Evolutionary conservation across 768 basidiomycete species (phyloP).

Genomic region (Pleurotus sapidus): DNA sequence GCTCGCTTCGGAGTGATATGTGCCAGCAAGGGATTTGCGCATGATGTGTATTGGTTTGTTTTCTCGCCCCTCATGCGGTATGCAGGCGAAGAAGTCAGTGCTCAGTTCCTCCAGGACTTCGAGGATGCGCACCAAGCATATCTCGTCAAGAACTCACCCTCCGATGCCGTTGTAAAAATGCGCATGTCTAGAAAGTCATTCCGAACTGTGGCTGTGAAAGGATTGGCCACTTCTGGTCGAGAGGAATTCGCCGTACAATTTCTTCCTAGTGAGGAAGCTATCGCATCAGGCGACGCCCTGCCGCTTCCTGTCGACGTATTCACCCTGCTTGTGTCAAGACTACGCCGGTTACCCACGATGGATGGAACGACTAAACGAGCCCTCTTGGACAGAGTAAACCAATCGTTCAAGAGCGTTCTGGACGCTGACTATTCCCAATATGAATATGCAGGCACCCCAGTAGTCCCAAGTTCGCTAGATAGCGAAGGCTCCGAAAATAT

Average conservation of each 20-base stretch:
- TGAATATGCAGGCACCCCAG: not conserved
- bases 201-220: conserved; percentile 37
- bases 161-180: not conserved
- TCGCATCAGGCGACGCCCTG: not conserved
- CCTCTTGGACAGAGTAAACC: conserved; percentile 5
- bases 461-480: conserved; percentile 10
- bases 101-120: conserved; percentile 37
- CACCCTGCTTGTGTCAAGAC: not conserved
- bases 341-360: not conserved
- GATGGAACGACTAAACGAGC: not conserved
- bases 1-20: conserved; percentile 29
- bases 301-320: not conserved
- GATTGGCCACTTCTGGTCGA: conserved; percentile 34
- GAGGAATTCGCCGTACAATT: conserved; percentile 41
- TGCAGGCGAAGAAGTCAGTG: conserved; percentile 28
- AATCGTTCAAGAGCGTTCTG: conserved; percentile 2
- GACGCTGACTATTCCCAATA: conserved; percentile 10
- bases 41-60: conserved; percentile 16
- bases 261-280: conserved; percentile 15
- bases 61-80: conserved; percentile 43
- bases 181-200: conserved; percentile 18
- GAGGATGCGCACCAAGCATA: conserved; percentile 20
- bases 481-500: conserved; percentile 16
- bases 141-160: conserved; percentile 12
- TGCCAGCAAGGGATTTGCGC: conserved; percentile 35